Base-by-base conservation (phyloP, 345 rosid genomes). In the Eutrema heterophyllum region DNA sequence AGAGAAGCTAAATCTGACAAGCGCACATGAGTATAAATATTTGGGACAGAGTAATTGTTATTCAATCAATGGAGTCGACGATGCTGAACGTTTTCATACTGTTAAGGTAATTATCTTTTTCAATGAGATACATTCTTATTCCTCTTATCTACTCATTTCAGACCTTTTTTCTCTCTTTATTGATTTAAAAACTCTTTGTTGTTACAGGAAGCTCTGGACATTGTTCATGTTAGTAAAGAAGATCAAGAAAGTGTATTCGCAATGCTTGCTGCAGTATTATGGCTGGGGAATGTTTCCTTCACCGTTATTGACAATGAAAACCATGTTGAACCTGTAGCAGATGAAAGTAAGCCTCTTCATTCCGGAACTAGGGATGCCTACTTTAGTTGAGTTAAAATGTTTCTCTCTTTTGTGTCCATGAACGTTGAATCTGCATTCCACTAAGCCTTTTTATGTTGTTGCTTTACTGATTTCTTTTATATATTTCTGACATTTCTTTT, bases 221-320 rank as follows among this genome's bases (percentile, higher is more conserved):
- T 85, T 84, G 99, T 95, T 76, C 99, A 95, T 82, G 91, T 92
- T 65, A 90, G 87, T 87, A 85, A 87, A 84, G 97, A 90, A 81
- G 93, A 95, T 82, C 99, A 95, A 73, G 97, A 95, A 66, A 89
- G 86, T 81, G 96, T 90, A 7, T 95, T 92, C 68, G 89, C 97
- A 64, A 92, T 92, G 97, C 92, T 95, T 74, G 87, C 99, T 75
- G 98, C 99, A 40, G 98, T 95, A n/a, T 60, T 95, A 64, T 95
- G 99, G 98, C 79, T 95, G 59, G 99, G 99, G 84, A 88, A 95
- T 69, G 78, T 90, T 80, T 86, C 92, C 11, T 92, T 95, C 81
- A 70, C 85, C 9, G 55, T 86, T 58, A 83, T 87, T 71, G 99
- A 95, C 83, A 92, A 87, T 81, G 99, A 95, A 84, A 90, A 90